Evolutionary conservation across 805 yeast species (phyloP).

Genomic region (Spathaspora gorwiae): DNA sequence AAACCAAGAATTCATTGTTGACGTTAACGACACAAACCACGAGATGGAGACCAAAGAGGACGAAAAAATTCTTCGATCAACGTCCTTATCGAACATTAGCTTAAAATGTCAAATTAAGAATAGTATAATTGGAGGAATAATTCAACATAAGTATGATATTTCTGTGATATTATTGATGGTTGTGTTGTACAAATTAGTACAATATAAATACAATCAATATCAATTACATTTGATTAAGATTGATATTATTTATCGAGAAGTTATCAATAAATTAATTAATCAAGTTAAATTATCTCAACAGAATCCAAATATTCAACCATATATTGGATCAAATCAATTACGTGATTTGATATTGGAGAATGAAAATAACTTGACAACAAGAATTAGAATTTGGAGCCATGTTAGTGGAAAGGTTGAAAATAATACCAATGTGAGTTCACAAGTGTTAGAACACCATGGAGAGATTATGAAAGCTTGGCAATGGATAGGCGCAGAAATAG

Average conservation of each 20-base stretch:
- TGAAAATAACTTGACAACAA: conserved; percentile 34
- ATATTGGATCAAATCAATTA: conserved; percentile 65
- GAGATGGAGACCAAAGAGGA: conserved; percentile 26
- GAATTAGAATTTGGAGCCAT: conserved; percentile 53
- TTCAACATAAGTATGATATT: conserved; percentile 19
- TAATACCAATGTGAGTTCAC: conserved; percentile 60
- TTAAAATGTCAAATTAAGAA: conserved; percentile 53
- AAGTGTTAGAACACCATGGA: conserved; percentile 72
- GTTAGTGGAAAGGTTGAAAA: conserved; percentile 55
- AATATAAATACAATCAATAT: conserved; percentile 32
- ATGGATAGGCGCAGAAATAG: conserved; percentile 50
- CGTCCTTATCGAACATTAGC: conserved; percentile 61
- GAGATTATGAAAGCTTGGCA: conserved; percentile 87
- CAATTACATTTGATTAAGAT: conserved; percentile 38
- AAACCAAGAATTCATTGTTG: conserved; percentile 15
- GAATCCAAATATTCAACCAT: conserved; percentile 34
- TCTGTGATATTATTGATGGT: conserved; percentile 13
- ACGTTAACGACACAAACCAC: conserved; percentile 32
- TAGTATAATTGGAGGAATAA: conserved; percentile 39
- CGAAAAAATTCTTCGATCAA: conserved; percentile 64
- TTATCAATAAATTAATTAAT: conserved; percentile 46
- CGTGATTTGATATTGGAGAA: conserved; percentile 56
- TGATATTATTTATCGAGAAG: conserved; percentile 43
- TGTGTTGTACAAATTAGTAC: conserved; percentile 18
- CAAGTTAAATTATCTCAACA: conserved; percentile 26